Conservation (phyloP, 768 basidiomycete species). For the Boletus sp. region DNA sequence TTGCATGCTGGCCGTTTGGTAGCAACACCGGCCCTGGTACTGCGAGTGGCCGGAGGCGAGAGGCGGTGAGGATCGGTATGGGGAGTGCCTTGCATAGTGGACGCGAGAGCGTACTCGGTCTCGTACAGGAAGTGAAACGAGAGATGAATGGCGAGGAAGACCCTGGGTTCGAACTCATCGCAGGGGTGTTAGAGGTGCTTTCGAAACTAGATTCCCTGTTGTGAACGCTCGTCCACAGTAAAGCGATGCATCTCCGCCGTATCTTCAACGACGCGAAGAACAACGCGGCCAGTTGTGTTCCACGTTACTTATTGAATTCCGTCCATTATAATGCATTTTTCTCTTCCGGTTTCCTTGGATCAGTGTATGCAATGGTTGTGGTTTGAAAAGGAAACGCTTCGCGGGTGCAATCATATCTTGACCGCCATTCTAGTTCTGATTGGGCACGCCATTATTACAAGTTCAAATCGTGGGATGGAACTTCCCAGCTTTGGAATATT, state of each 20-base stretch:
- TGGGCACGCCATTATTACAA: too few species aligned
- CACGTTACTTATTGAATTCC: constrained; percentile 7
- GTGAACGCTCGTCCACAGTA: constrained; percentile 13
- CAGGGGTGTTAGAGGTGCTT: constrained; percentile 90
- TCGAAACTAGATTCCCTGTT: constrained; percentile 79
- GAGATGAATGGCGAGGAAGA: constrained; percentile 78
- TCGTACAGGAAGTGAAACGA: constrained; percentile 70
- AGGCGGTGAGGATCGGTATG: constrained; percentile 50
- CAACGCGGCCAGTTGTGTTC: neutral
- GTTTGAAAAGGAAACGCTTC: too few species aligned
- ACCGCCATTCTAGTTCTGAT: too few species aligned
- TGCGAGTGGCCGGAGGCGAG: constrained; percentile 40
- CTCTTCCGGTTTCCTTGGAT: neutral
- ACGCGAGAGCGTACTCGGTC: constrained; percentile 68
- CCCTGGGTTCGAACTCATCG: constrained; percentile 84
- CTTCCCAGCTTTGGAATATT: too few species aligned
- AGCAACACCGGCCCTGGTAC: constrained; percentile 35
- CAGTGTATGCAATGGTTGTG: too few species aligned
- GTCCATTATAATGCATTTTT: constrained; percentile 11
- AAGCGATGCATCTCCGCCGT: neutral
- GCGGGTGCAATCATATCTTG: too few species aligned
- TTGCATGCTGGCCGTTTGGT: constrained; percentile 87
- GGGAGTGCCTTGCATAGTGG: constrained; percentile 52
- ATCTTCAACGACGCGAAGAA: neutral
- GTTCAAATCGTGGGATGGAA: too few species aligned